Base-by-base conservation (phyloP, 768 basidiomycete genomes). In the Termitomyces sp. region DNA sequence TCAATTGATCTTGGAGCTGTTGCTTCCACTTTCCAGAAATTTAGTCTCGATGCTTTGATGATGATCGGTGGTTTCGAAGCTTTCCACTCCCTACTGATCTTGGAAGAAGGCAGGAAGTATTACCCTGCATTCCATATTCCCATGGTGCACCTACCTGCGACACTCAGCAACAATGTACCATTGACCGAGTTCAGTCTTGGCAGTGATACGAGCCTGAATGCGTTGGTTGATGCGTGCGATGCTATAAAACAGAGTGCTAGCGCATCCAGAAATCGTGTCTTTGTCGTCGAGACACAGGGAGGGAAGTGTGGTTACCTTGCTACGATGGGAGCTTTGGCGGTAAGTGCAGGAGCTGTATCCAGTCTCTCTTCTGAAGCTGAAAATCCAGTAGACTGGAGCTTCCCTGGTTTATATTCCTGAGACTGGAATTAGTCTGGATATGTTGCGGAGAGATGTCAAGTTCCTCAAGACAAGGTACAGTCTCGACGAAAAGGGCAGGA, bases 241-340 rank as follows among this genome's bases (percentile, higher is more conserved):
- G 88, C 95, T 42, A 98, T 99, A 76, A 97, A 95, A 76, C 97
- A 99, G 79, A 95, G 93, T 68, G 97, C 97, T 10, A 91, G 91
- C 55, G 96, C 97, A 5, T 97, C 94, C 68, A 74, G 97, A 61
- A 95, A 98, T 71, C 79, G 97, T 43, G 97, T 98, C 58, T 99
- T 99, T 69, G 91, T 98, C 1, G 93, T 99, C 18, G 96, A 99
- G 74, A 98, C 95, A 0, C 97, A 98, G 71, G 97, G 97, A 49
- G 97, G 96, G 9, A 88, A 90, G 69, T 97, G 93, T 69, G 97
- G 97, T 9, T 99, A 95, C 70, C 85, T 99, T 56, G 95, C 95
- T 3, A 88, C 95, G 1, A 84, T 98, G 82, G 97, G 97, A 53
- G 97, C 94, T 7, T 77, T 99, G 65, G 97, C 96, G 40, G 95